These are phyloP conservation scores for Fereydounia khargensis DNA, from an alignment of 1,284 basidiomycete species.

Conservation along the genomic window DNA sequence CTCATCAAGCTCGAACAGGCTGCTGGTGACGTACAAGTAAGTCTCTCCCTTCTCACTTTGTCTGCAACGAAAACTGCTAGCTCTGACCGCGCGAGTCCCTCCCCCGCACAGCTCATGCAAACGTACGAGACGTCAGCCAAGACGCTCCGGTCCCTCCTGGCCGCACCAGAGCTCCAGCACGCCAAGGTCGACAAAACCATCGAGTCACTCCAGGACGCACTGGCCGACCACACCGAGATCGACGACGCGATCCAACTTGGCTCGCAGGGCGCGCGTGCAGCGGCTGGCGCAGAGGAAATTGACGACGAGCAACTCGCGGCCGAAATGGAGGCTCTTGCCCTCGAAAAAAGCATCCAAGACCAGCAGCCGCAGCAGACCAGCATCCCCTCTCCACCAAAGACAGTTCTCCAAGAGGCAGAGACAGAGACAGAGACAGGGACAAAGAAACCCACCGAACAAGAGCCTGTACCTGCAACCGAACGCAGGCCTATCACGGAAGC, in stretches of 20 bases:
- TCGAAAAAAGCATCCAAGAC: too few species aligned
- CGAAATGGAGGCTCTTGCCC: conserved; percentile 24
- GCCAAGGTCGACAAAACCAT: conserved; percentile 79
- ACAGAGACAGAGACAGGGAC: conserved; percentile 3
- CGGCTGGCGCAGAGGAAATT: conserved; percentile 56
- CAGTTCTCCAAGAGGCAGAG: too few species aligned
- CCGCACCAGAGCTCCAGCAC: conserved; percentile 74
- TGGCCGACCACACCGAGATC: conserved; percentile 76
- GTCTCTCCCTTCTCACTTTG: too few species aligned
- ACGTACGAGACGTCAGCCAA: conserved; percentile 77
- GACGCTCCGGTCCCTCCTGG: conserved; percentile 72
- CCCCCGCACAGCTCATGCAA: conserved; percentile 69
- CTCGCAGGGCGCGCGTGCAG: conserved; percentile 65
- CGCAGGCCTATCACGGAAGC: too few species aligned
- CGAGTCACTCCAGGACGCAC: conserved; percentile 77
- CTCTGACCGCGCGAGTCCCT: not conserved
- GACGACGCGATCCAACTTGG: conserved; percentile 73
- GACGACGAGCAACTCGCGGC: conserved; percentile 54
- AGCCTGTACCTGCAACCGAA: too few species aligned
- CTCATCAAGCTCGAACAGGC: conserved; percentile 81
- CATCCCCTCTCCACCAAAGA: too few species aligned
- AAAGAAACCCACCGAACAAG: conserved; percentile 2
- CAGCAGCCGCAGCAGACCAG: too few species aligned
- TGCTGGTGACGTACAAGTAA: conserved; percentile 79
- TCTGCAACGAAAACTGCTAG: too few species aligned